phyloP scores from a whole-genome alignment of 179 eudicot genomes.

The Silene noctiflora region DNA sequence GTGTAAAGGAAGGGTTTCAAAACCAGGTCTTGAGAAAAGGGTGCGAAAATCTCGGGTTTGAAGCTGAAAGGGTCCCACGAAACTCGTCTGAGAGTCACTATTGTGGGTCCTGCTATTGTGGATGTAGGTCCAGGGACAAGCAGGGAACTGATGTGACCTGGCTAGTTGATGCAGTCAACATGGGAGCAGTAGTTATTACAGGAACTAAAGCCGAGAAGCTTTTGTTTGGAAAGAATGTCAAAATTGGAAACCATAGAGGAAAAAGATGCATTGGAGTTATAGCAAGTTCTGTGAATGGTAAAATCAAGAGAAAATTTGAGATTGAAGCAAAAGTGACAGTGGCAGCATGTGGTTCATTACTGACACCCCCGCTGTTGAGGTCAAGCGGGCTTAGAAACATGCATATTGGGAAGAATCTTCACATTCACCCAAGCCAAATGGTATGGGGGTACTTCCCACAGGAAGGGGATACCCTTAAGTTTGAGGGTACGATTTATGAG shows the following conservation, averaged over 20 bases:
- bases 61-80: slow-evolving; percentile 43
- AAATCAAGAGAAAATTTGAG: slow-evolving; percentile 32
- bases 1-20: slow-evolving; percentile 58
- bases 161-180: slow-evolving; percentile 63
- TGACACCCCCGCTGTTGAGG: slow-evolving; percentile 56
- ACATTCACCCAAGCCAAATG: slow-evolving; percentile 44
- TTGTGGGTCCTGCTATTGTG: slow-evolving; percentile 69
- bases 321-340: slow-evolving; percentile 62
- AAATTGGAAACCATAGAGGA: slow-evolving; percentile 14
- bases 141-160: slow-evolving; percentile 67
- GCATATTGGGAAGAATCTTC: slow-evolving; percentile 44
- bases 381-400: slow-evolving; percentile 43
- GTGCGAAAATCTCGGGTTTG: slow-evolving; percentile 58
- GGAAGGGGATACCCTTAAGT: slow-evolving; percentile 24
- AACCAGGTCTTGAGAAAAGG: slow-evolving; percentile 70
- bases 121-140: slow-evolving; percentile 57
- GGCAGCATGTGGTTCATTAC: slow-evolving; percentile 58
- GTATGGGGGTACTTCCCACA: slow-evolving; percentile 73
- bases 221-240: slow-evolving; percentile 4
- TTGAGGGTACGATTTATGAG: slow-evolving; percentile 50
- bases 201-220: slow-evolving; percentile 55
- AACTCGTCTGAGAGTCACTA: slow-evolving; percentile 58
- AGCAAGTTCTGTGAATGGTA: slow-evolving; percentile 33
- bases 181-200: slow-evolving; percentile 54
- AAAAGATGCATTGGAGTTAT: slow-evolving; percentile 54